Evolutionary conservation across 108 stramenopile species (phyloP).

Genomic region (Aurantiochytrium sp.): DNA sequence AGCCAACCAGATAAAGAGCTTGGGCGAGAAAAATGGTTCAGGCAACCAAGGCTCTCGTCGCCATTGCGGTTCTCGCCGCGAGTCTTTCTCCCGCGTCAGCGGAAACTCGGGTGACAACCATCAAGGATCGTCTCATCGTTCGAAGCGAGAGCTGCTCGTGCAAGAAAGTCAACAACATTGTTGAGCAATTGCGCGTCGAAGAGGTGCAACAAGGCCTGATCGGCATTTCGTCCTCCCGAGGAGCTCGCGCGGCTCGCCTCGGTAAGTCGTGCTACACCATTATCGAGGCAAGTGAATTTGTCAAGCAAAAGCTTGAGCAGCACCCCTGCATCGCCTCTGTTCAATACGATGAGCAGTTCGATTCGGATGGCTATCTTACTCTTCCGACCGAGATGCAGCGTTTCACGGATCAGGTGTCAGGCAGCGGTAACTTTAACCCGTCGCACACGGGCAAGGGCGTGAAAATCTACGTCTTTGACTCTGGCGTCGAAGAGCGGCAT

Average conservation of each 20-base stretch:
- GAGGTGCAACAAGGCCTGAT: background rate
- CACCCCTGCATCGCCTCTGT: background rate
- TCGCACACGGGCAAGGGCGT: background rate
- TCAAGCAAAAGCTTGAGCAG: background rate
- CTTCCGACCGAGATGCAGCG: background rate
- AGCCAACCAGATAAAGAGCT: no score
- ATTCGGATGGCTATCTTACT: background rate
- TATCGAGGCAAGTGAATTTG: background rate
- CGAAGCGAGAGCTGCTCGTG: no score
- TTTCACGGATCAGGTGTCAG: background rate
- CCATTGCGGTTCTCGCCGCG: no score
- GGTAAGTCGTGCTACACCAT: background rate
- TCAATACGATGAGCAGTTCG: background rate
- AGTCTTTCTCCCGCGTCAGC: no score
- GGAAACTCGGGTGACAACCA: no score
- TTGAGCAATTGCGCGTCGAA: background rate
- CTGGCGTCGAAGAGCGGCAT: background rate
- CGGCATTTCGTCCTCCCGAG: background rate
- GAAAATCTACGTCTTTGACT: background rate
- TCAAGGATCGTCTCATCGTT: no score
- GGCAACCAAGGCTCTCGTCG: no score
- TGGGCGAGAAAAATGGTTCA: no score
- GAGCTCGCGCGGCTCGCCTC: background rate
- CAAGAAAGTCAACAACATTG: background rate
- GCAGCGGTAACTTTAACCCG: background rate